Evolutionary conservation across 1,284 basidiomycete species (phyloP).

Genomic region (Somion occarium): DNA sequence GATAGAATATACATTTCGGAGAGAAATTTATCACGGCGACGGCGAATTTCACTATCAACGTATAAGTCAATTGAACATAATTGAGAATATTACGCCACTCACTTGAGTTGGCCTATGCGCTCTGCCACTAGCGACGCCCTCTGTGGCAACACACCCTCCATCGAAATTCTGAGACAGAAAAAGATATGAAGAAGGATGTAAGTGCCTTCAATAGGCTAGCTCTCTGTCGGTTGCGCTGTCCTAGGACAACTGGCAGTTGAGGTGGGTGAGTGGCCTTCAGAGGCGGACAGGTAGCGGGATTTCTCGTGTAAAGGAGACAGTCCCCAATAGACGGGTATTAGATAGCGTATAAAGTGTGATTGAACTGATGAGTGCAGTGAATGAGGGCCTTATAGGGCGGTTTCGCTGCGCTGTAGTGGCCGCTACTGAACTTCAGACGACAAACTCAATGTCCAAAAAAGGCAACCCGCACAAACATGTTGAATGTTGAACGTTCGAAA

Average conservation of each 20-base stretch:
- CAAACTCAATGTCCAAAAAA: neutral
- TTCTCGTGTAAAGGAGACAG: no score
- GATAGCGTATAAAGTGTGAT: no score
- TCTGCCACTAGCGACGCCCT: slow-evolving; percentile 15
- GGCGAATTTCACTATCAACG: slow-evolving; percentile 46
- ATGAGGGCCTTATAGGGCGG: neutral
- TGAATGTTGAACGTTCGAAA: neutral
- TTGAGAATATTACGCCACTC: slow-evolving; percentile 6
- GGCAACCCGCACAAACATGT: neutral
- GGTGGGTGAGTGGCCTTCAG: neutral
- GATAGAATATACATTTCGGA: slow-evolving; percentile 65
- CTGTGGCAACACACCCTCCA: neutral
- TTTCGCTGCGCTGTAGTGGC: neutral
- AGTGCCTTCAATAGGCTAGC: no score
- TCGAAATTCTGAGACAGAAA: neutral
- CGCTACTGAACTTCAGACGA: neutral
- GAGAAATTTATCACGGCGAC: slow-evolving; percentile 61
- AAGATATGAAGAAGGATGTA: neutral
- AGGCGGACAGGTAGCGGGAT: neutral
- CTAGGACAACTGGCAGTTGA: neutral
- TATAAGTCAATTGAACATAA: neutral
- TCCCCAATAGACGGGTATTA: no score
- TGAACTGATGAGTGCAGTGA: neutral
- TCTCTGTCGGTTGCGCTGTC: neutral
- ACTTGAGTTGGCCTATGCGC: slow-evolving; percentile 17